Base-by-base conservation (phyloP, 225 moss, liverwort and hornwort species). In the Bryum argenteum region DNA sequence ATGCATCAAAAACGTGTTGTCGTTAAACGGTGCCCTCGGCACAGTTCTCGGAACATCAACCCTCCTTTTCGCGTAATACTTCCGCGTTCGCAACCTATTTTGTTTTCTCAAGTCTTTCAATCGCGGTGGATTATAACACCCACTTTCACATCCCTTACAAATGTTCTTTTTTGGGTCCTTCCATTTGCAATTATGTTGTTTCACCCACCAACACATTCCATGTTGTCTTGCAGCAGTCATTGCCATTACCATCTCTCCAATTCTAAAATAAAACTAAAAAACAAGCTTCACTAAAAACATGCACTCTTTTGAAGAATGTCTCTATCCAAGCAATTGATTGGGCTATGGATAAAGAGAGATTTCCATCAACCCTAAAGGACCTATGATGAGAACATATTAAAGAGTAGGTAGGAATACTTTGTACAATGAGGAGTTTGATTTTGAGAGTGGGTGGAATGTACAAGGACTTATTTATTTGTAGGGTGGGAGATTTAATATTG, bases 1-100 rank as follows among this genome's bases (percentile, higher is more conserved):
- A 18, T 63, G 77, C 87, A 87, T 91, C 0, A 91, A 80, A 54
- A 87, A 91, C 1, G 78, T 83, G 9, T 78, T 89, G 13, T 87
- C 77, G 59, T 91, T 91, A 10, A 83, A 81, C 0, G 89, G 87
- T 0, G 85, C 89, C 9, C 82, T 81, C 12, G 89, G 89, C 0
- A 89, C 85, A 58, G 42, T 79, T n/a, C 9, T 56, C 28, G 74
- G 66, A 9, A 37, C 70, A 11, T 21, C 73, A 11, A 62, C 57
- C 22, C 77, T 75, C 66, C 70, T 91, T 62, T 82, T 85, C 2
- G 81, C 60, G 62, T 81, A 88, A 33, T 76, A 90, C n/a, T 85
- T 79, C 16, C 69, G 63, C 0, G 73, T 85, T 59, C 78, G 77
- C 37, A 80, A 6, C 4, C 82, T 41, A 64, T 88, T 88, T 13